Base-by-base conservation (phyloP, 495 filamentous ascomycete genomes). In the Talaromyces thailandensis region DNA sequence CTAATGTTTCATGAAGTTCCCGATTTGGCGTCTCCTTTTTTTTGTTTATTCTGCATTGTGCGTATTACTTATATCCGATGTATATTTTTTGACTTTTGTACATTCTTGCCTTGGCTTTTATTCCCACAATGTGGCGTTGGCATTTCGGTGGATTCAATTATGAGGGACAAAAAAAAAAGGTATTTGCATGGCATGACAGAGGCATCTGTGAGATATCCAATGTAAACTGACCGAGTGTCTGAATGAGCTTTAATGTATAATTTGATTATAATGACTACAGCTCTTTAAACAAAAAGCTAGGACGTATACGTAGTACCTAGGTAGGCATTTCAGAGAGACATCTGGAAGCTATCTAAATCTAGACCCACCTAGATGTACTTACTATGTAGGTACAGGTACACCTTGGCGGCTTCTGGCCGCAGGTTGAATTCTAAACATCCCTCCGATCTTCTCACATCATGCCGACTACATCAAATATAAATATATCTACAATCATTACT, bases 401-500 rank as follows among this genome's bases (percentile, higher is more conserved):
- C 35, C 31, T 40, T 40, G 35, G 35, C 35, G 35, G 43, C 43
- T 43, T 18, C 11, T 23, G 35, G 43, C 43, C 9, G 43, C 9
- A 7, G n/a, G n/a, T 48, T 48, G 21, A 48, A 48, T 48, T 48
- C 43, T 48, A 48, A 40, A 48, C 43, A 21, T 48, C 43, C 26
- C 9, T 53, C 21, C 21, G 50, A 14, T 51, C 18, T 51, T 21
- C 55, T 31, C 28, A 16, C 28, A 53, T 16, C 57, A 48, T 61
- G 40, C 45, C 59, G 43, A 61, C 63, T 55, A 73, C 70, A 64
- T 56, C 68, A 5, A 66, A 68, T 21, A 21, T 71, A 21, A 70
- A 69, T 43, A 35, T 70, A 8, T 74, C 71, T 4, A 73, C 69
- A 23, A 3, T 76, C 26, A 51, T 78, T 11, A 65, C 66, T 35